phyloP scores from a whole-genome alignment of 768 basidiomycete species.

The Galerina marginata region DNA sequence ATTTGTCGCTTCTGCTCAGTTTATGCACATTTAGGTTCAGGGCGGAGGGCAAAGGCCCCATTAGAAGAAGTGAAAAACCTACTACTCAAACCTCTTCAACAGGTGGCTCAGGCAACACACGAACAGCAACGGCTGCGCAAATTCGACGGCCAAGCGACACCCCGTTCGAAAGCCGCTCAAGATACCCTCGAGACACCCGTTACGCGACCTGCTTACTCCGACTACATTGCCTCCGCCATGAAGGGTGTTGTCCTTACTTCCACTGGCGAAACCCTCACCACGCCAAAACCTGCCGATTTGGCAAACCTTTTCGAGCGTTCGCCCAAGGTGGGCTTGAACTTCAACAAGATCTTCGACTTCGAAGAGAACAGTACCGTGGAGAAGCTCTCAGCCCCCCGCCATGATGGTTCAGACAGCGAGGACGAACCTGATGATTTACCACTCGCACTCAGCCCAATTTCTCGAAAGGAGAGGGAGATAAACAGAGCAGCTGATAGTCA shows the following conservation, averaged over 20 bases:
- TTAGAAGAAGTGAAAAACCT: constrained; percentile 81
- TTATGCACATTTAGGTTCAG: constrained; percentile 21
- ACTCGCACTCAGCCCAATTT: constrained; percentile 51
- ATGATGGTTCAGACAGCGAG: not conserved
- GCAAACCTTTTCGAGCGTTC: constrained; percentile 70
- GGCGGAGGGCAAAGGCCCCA: constrained; percentile 59
- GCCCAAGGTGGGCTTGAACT: constrained; percentile 75
- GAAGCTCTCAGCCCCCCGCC: too few relatives aligned
- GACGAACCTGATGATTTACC: constrained; percentile 34
- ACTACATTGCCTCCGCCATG: constrained; percentile 60
- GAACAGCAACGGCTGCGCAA: constrained; percentile 3
- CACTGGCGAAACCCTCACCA: constrained; percentile 76
- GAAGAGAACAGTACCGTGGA: constrained; percentile 31
- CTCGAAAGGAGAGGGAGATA: constrained; percentile 47
- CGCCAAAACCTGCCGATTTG: constrained; percentile 71
- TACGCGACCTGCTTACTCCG: constrained; percentile 40
- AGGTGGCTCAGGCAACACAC: too few relatives aligned
- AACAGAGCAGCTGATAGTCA: constrained; percentile 20
- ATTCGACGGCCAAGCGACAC: constrained; percentile 31
- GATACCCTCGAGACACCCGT: constrained; percentile 58
- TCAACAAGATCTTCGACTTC: constrained; percentile 81
- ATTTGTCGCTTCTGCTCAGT: not conserved
- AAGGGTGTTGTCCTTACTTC: constrained; percentile 81
- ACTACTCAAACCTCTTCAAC: too few relatives aligned
- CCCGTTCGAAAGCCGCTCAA: constrained; percentile 24